phyloP scores from a whole-genome alignment of 805 yeast genomes.

The Metschnikowia amazonensis region DNA sequence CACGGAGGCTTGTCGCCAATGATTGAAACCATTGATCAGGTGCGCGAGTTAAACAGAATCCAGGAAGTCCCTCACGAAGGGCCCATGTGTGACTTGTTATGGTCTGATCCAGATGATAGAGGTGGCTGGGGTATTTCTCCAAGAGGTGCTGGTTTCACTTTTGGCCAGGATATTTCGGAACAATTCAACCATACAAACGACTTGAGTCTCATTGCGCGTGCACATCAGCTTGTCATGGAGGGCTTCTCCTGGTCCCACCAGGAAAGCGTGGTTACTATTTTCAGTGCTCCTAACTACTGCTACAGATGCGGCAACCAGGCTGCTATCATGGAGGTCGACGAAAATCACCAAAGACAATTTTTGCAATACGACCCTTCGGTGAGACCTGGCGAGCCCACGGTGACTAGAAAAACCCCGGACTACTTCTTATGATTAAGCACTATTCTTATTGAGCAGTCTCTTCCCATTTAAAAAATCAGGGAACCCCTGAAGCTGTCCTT shows the following conservation, averaged over 20 bases:
- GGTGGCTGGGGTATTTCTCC: slow-evolving; percentile 98
- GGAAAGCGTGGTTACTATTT: slow-evolving; percentile 89
- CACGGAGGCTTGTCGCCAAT: slow-evolving; percentile 95
- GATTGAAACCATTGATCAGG: slow-evolving; percentile 91
- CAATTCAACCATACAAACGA: slow-evolving; percentile 91
- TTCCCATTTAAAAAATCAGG: background rate
- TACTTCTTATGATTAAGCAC: slow-evolving; percentile 65
- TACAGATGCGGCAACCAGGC: slow-evolving; percentile 98
- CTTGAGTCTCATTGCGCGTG: slow-evolving; percentile 81
- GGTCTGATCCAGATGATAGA: slow-evolving; percentile 97
- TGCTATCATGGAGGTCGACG: slow-evolving; percentile 97
- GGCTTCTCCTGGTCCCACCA: slow-evolving; percentile 95
- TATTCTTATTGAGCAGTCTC: background rate
- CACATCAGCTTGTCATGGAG: slow-evolving; percentile 97
- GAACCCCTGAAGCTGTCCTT: background rate
- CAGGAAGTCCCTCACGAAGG: slow-evolving; percentile 98
- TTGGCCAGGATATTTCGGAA: slow-evolving; percentile 92
- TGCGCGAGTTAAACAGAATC: slow-evolving; percentile 81
- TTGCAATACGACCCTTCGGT: slow-evolving; percentile 95
- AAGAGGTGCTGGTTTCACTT: slow-evolving; percentile 98
- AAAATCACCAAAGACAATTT: slow-evolving; percentile 84
- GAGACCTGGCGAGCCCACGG: slow-evolving; percentile 97
- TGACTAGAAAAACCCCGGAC: slow-evolving; percentile 94
- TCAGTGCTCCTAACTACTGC: slow-evolving; percentile 94
- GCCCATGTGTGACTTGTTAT: slow-evolving; percentile 92